Base-by-base conservation (phyloP, 2,329 filamentous ascomycete species). In the Aspergillus amoenus region DNA sequence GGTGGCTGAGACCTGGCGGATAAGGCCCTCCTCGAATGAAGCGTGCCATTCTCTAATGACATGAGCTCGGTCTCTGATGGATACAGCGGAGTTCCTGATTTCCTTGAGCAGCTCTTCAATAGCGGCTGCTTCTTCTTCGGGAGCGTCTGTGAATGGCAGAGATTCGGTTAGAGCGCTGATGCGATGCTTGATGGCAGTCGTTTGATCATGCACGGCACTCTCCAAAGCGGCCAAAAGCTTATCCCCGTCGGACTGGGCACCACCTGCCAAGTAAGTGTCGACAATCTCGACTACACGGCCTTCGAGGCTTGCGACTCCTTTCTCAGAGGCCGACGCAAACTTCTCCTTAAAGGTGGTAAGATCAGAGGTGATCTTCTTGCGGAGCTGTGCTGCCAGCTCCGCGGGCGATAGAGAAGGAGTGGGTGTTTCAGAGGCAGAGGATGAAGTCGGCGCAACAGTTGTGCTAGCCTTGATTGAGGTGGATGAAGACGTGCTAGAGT, bases 261-360 rank as follows among this genome's bases (percentile, higher is more conserved):
- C 83, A 57, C 90, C 91, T 39, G 86, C 84, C n/a, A 87, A 85
- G 56, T 90, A 84, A 15, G 83, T 83, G 2, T 85, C 76, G 34
- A 93, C 89, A 60, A 97, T 91, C 61, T 94, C 83, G 5, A 79
- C 75, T 43, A 90, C 81, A 18, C 84, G 82, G 30, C 83, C 79
- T 60, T 84, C 80, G 5, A 90, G 78, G 66, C 89, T 85, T 60
- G 87, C 85, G n/a, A 84, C 79, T 5, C 92, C 93, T 70, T 95
- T 92, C 59, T 95, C 89, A 7, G 91, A 91, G 9, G 92, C 92
- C 58, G 87, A 85, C 27, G 89, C 84, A 70, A 96, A 97, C 68
- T 96, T 95, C 60, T 85, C 85, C 73, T 97, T 89, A 93, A 94
- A 99, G 55, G 83, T 82, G 63, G 85, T 83, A 13, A 99, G 82